phyloP scores from a whole-genome alignment of 345 rosid genomes.

The Toxicodendron radicans region DNA sequence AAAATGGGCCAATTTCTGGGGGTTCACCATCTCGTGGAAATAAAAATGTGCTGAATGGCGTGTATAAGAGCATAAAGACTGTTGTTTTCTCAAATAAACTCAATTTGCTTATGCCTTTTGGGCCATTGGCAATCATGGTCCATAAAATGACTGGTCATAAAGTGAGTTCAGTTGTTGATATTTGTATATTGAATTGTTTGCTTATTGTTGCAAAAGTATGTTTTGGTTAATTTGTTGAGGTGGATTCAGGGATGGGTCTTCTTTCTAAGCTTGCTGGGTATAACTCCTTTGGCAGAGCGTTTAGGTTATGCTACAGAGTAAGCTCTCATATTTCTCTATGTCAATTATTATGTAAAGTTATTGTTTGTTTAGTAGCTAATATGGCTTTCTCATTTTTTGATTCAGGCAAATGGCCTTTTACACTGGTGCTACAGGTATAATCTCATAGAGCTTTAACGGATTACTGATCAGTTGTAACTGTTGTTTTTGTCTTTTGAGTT shows the following conservation, averaged over 20 bases:
- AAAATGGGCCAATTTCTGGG: constrained; percentile 33
- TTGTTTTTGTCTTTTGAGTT: not conserved
- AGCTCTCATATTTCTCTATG: constrained; percentile 27
- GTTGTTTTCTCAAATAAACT: constrained; percentile 81
- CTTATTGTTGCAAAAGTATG: constrained; percentile 9
- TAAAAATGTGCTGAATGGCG: constrained; percentile 25
- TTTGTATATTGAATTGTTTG: not conserved
- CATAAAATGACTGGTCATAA: constrained; percentile 51
- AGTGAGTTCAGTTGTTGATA: constrained; percentile 41
- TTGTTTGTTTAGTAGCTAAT: constrained; percentile 26
- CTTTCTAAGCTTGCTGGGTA: constrained; percentile 78
- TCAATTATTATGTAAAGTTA: constrained; percentile 5
- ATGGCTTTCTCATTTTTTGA: constrained; percentile 17
- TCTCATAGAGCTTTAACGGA: not conserved
- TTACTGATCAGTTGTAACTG: not conserved
- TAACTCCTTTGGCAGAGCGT: constrained; percentile 94
- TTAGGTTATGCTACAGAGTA: constrained; percentile 98
- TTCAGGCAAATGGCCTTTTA: constrained; percentile 83
- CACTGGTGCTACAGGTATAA: constrained; percentile 86
- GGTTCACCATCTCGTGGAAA: constrained; percentile 17
- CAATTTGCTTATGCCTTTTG: constrained; percentile 82
- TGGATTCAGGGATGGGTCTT: constrained; percentile 82
- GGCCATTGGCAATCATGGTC: constrained; percentile 77
- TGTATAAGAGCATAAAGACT: constrained; percentile 46
- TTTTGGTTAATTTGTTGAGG: constrained; percentile 18